Conservation (phyloP, 805 yeast genomes). For the Lachancea sp. region DNA sequence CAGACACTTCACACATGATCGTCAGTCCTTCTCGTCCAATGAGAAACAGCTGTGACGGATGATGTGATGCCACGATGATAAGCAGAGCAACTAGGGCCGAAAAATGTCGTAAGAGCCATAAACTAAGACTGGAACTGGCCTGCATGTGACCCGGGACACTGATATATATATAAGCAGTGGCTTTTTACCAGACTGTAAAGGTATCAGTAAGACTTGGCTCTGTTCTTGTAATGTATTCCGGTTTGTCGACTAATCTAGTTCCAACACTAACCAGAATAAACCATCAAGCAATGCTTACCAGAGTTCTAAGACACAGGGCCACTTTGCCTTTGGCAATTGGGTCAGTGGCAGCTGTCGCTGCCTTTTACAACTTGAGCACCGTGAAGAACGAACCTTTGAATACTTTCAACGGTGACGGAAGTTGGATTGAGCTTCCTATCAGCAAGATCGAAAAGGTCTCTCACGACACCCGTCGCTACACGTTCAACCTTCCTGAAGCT, state of each 20-base stretch:
- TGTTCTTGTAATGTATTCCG: too few relatives aligned
- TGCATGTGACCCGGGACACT: too few relatives aligned
- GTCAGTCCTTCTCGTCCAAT: not conserved
- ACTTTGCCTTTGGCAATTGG: constrained; percentile 40
- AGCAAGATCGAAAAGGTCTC: constrained; percentile 41
- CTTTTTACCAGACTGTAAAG: not conserved
- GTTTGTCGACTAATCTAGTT: not conserved
- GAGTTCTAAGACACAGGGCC: constrained; percentile 20
- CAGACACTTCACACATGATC: too few relatives aligned
- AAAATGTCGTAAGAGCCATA: too few relatives aligned
- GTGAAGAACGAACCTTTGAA: constrained; percentile 34
- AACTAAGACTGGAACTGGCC: not conserved
- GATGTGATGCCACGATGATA: too few relatives aligned
- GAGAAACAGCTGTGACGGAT: too few relatives aligned
- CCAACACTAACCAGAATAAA: not conserved
- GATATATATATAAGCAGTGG: not conserved
- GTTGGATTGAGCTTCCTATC: constrained; percentile 67
- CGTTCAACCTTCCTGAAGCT: constrained; percentile 59
- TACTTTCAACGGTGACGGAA: constrained; percentile 55
- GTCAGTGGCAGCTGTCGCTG: constrained; percentile 41
- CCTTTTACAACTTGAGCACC: constrained; percentile 25
- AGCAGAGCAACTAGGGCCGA: too few relatives aligned
- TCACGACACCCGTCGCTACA: constrained; percentile 58
- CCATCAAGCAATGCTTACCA: constrained; percentile 18
- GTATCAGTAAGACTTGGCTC: too few relatives aligned